A percentile compares a stretch with the other conserved stretches of the same genome.
These are phyloP conservation scores for Penicillium cinerascens DNA, from an alignment of 495 filamentous ascomycete species.

Conservation along the genomic window DNA sequence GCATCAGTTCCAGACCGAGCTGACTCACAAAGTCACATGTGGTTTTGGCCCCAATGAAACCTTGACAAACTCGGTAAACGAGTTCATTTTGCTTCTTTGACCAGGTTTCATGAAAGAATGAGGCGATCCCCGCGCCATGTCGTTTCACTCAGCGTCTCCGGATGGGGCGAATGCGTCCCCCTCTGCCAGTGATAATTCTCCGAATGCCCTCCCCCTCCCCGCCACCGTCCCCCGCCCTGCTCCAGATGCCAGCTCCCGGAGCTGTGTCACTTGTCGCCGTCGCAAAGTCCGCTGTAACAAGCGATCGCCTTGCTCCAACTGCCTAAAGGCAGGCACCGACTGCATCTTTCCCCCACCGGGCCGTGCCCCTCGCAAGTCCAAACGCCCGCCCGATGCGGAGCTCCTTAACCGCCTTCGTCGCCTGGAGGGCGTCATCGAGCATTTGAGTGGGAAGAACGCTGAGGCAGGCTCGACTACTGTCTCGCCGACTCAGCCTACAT, in stretches of 20 bases:
- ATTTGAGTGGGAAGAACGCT: slow-evolving; percentile 42
- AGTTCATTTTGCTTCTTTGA: neutral
- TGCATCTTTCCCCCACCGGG: slow-evolving; percentile 84
- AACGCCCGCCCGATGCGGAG: slow-evolving; percentile 68
- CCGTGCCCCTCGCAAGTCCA: slow-evolving; percentile 67
- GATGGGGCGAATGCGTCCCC: slow-evolving; percentile 16
- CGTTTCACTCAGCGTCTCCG: slow-evolving; percentile 26
- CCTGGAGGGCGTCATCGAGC: slow-evolving; percentile 78
- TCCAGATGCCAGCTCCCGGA: slow-evolving; percentile 54
- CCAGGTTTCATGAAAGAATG: neutral
- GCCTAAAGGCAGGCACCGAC: slow-evolving; percentile 69
- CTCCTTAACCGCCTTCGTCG: slow-evolving; percentile 72
- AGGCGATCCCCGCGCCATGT: slow-evolving; percentile 21
- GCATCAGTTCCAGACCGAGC: neutral
- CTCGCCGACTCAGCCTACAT: slow-evolving; percentile 3
- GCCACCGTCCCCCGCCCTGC: slow-evolving; percentile 17
- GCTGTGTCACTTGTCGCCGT: slow-evolving; percentile 79
- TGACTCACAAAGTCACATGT: slow-evolving; percentile 16
- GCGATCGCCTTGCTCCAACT: slow-evolving; percentile 77
- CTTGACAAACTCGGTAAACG: neutral
- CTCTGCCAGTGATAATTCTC: slow-evolving; percentile 20
- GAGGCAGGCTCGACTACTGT: slow-evolving; percentile 7
- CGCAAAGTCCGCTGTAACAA: slow-evolving; percentile 91
- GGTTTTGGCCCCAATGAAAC: slow-evolving; percentile 4
- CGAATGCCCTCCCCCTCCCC: slow-evolving; percentile 8